A percentile compares a stretch with the other conserved stretches of the same genome.
Conservation (phyloP, 306 rosid species). For the Adenanthera pavonina region DNA sequence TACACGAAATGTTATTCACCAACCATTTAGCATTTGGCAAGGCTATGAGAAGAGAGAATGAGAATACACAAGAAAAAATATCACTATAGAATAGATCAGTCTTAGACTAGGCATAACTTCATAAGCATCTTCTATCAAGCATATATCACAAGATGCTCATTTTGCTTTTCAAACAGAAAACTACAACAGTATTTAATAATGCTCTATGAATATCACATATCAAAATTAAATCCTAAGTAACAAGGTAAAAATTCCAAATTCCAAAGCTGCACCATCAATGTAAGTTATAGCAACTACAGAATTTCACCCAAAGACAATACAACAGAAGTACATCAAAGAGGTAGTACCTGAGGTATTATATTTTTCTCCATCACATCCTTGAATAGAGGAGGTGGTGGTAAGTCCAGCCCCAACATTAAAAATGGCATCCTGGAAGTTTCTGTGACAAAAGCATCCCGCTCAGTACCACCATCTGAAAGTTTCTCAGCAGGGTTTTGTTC, state of each 20-base stretch:
- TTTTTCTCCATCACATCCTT: constrained; percentile 99
- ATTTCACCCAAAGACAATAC: constrained; percentile 9
- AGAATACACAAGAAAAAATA: neutral
- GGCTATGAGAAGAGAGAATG: neutral
- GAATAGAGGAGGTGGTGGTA: constrained; percentile 98
- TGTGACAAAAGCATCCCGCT: constrained; percentile 45
- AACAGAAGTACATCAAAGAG: constrained; percentile 7
- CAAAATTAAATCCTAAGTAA: constrained; percentile 22
- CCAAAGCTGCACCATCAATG: constrained; percentile 3
- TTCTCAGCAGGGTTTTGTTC: constrained; percentile 47
- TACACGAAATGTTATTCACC: neutral
- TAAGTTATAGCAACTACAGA: constrained; percentile 3
- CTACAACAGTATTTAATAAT: neutral
- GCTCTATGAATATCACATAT: neutral
- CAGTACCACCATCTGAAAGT: constrained; percentile 56
- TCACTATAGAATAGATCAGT: neutral
- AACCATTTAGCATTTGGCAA: neutral
- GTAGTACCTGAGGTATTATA: constrained; percentile 90
- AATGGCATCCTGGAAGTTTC: constrained; percentile 88
- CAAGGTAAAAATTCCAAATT: constrained; percentile 8
- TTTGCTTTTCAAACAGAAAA: constrained; percentile 1
- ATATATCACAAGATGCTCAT: neutral
- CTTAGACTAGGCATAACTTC: neutral
- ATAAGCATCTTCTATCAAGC: constrained; percentile 6
- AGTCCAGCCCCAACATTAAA: constrained; percentile 95